A percentile compares a stretch with the other conserved stretches of the same genome.
phyloP scores from a whole-genome alignment of 1,139 yeast genomes.

The Tardiomyces digboiensis region DNA sequence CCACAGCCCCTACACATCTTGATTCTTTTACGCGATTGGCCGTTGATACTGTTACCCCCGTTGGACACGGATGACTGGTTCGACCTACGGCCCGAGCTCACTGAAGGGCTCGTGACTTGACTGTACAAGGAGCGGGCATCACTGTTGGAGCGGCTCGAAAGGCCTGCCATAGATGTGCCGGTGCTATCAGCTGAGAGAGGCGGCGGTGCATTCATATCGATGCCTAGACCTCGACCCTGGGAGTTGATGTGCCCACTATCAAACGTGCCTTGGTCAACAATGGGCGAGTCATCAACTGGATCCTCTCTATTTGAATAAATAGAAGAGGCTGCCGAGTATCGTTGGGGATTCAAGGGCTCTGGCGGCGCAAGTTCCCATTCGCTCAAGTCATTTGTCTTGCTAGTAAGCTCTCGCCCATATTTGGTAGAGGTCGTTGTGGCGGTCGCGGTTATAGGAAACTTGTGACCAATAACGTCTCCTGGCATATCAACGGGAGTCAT shows the following conservation, averaged over 20 bases:
- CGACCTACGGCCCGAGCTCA: background rate
- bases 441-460: background rate
- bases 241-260: background rate
- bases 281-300: conserved; percentile 2
- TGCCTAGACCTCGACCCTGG: background rate
- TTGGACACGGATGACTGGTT: background rate
- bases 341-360: background rate
- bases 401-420: background rate
- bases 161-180: background rate
- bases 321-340: conserved; percentile 2
- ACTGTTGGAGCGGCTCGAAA: background rate
- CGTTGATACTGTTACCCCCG: too few species aligned
- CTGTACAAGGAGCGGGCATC: background rate
- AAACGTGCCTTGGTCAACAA: background rate
- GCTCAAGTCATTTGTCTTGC: too few species aligned
- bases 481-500: background rate
- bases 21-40: conserved; percentile 1
- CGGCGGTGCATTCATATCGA: background rate
- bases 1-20: conserved; percentile 41
- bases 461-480: background rate
- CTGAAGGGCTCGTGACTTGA: background rate
- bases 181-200: background rate
- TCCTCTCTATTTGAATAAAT: conserved; percentile 5
- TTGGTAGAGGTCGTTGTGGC: background rate
- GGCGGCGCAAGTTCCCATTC: background rate